phyloP scores from a whole-genome alignment of 495 filamentous ascomycete genomes.

The Penicillium antarcticum region DNA sequence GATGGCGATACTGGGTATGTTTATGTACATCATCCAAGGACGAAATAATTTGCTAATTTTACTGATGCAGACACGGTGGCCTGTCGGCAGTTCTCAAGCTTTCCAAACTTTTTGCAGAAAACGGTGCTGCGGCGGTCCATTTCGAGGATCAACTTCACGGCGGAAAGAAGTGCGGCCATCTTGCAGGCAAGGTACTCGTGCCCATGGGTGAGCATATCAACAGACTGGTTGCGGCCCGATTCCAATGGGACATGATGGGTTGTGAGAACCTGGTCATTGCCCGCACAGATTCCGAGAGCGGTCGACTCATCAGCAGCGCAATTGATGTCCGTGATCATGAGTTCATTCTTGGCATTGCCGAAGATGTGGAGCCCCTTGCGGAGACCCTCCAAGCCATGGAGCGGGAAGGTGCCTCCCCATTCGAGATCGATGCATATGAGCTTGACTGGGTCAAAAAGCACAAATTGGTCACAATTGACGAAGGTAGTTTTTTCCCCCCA shows the following conservation, averaged over 20 bases:
- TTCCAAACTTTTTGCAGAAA: slow-evolving; percentile 97
- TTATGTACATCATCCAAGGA: background rate
- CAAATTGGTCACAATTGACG: slow-evolving; percentile 86
- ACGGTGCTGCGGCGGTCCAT: slow-evolving; percentile 92
- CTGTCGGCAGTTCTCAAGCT: slow-evolving; percentile 91
- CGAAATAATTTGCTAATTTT: background rate
- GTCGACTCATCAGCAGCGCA: slow-evolving; percentile 81
- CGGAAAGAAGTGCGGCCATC: slow-evolving; percentile 97
- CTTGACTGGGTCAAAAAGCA: slow-evolving; percentile 86
- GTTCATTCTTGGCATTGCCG: slow-evolving; percentile 84
- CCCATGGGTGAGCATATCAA: slow-evolving; percentile 96
- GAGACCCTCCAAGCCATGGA: slow-evolving; percentile 94
- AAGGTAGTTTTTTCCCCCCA: slow-evolving; percentile 46
- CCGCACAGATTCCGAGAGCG: slow-evolving; percentile 91
- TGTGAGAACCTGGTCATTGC: slow-evolving; percentile 91
- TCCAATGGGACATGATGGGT: slow-evolving; percentile 98
- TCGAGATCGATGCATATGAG: slow-evolving; percentile 82
- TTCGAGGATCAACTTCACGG: slow-evolving; percentile 98
- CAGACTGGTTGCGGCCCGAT: slow-evolving; percentile 82
- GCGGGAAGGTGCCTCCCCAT: slow-evolving; percentile 64
- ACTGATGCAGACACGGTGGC: slow-evolving; percentile 61
- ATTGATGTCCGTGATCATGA: slow-evolving; percentile 95
- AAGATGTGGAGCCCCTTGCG: slow-evolving; percentile 69
- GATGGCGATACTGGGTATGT: slow-evolving; percentile 89
- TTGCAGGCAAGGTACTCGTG: slow-evolving; percentile 94